phyloP scores from a whole-genome alignment of 352 stramenopile species.

The Phytopythium ostracodes region DNA sequence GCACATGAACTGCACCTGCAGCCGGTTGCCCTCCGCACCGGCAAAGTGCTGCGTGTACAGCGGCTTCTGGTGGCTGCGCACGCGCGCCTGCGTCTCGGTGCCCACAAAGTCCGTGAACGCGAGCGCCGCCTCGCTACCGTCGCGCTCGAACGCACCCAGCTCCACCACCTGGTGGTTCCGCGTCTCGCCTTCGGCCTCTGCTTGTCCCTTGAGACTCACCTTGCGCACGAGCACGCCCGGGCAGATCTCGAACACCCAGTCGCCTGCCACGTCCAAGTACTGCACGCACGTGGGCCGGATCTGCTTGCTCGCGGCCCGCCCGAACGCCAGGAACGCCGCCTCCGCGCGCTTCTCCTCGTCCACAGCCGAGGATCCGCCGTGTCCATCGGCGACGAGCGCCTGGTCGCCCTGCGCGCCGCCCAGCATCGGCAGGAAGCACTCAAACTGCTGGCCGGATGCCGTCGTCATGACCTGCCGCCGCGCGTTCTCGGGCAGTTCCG shows the following conservation, averaged over 20 bases:
- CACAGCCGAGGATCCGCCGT: slow-evolving; percentile 1
- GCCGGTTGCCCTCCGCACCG: slow-evolving; percentile 9
- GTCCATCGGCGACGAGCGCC: neutral
- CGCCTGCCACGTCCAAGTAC: slow-evolving; percentile 39
- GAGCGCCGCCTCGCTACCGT: slow-evolving; percentile 23
- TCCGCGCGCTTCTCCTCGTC: slow-evolving; percentile 5
- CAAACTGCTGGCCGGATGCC: slow-evolving; percentile 56
- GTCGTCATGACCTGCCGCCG: slow-evolving; percentile 61
- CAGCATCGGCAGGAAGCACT: slow-evolving; percentile 64
- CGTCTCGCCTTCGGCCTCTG: slow-evolving; percentile 1
- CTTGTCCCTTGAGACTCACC: slow-evolving; percentile 22
- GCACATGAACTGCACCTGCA: slow-evolving; percentile 76
- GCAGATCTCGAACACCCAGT: slow-evolving; percentile 73
- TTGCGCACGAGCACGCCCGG: slow-evolving; percentile 48
- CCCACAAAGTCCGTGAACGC: slow-evolving; percentile 45
- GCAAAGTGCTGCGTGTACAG: slow-evolving; percentile 67
- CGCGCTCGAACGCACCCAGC: slow-evolving; percentile 29
- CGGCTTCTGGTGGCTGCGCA: slow-evolving; percentile 33
- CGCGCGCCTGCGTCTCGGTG: slow-evolving; percentile 35
- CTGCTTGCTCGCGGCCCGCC: slow-evolving; percentile 45
- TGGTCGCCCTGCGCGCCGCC: neutral
- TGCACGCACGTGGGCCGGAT: slow-evolving; percentile 62
- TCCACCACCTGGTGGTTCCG: slow-evolving; percentile 30
- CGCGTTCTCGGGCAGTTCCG: slow-evolving; percentile 11
- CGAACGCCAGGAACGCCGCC: slow-evolving; percentile 39